phyloP scores from a whole-genome alignment of 768 basidiomycete species.

The Lentinula boryana region DNA sequence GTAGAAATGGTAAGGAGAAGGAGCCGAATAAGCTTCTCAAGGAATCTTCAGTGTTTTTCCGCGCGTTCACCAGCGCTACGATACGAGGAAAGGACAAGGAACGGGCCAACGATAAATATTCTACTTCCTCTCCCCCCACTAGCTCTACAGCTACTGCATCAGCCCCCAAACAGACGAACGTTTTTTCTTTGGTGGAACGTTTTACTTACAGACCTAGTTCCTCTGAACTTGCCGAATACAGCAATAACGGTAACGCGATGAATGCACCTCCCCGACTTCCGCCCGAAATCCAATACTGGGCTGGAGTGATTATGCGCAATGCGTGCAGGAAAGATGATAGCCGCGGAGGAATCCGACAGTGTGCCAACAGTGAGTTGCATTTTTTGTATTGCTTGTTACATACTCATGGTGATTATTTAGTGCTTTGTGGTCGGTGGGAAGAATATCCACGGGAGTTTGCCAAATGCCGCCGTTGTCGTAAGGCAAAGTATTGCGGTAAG shows the following conservation, averaged over 20 bases:
- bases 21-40: conserved; percentile 18
- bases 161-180: conserved; percentile 64
- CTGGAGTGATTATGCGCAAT: conserved; percentile 99
- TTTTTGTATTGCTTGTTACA: not conserved
- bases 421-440: conserved; percentile 97
- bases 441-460: conserved; percentile 90
- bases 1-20: conserved; percentile 18
- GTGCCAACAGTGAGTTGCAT: conserved; percentile 79
- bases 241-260: conserved; percentile 17
- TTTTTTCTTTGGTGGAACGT: conserved; percentile 93
- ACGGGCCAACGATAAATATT: conserved; percentile 11
- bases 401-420: conserved; percentile 25
- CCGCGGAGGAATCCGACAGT: conserved; percentile 90
- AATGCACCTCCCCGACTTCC: conserved; percentile 55
- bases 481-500: conserved; percentile 98
- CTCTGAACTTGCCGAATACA: conserved; percentile 66
- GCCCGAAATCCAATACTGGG: conserved; percentile 96
- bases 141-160: conserved; percentile 17
- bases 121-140: conserved; percentile 5
- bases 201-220: conserved; percentile 94
- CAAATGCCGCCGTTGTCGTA: conserved; percentile 91
- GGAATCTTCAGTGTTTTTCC: conserved; percentile 30
- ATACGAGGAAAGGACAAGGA: conserved; percentile 47
- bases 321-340: conserved; percentile 97
- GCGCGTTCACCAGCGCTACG: conserved; percentile 35